Percentiles rank a stretch among this genome's conserved stretches.
Evolutionary conservation across 2,329 filamentous ascomycete genomes (phyloP).

Genomic region (Aspergillus neoniger): DNA sequence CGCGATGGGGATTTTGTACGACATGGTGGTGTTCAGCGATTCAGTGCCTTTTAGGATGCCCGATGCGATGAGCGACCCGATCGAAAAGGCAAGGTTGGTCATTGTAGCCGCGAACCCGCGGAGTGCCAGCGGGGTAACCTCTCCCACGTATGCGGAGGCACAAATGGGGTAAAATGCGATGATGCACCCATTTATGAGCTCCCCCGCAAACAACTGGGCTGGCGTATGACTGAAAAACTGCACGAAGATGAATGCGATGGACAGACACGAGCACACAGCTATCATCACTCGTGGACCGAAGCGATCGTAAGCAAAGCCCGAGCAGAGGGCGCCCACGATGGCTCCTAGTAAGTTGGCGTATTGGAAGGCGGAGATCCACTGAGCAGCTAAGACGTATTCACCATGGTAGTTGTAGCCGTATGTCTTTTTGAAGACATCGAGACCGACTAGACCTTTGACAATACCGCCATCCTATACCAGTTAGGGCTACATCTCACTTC

Average conservation of each 20-base stretch:
- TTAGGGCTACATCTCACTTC: neutral
- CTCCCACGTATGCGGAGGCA: conserved; percentile 42
- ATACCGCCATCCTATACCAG: conserved; percentile 24
- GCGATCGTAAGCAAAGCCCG: conserved; percentile 29
- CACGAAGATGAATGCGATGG: conserved; percentile 59
- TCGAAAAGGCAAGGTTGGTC: conserved; percentile 34
- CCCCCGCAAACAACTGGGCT: conserved; percentile 59
- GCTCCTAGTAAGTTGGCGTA: conserved; percentile 30
- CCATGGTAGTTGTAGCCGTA: conserved; percentile 32
- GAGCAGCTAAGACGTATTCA: conserved; percentile 26
- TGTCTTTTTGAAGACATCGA: conserved; percentile 29
- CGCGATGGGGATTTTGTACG: conserved; percentile 31
- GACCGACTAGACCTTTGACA: conserved; percentile 29
- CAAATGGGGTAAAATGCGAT: conserved; percentile 64
- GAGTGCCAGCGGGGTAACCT: conserved; percentile 34
- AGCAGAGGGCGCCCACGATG: conserved; percentile 28
- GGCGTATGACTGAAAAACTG: conserved; percentile 64
- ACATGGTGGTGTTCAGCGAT: conserved; percentile 17
- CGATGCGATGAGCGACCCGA: conserved; percentile 36
- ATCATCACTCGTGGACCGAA: conserved; percentile 33
- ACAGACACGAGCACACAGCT: conserved; percentile 26
- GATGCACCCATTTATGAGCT: conserved; percentile 63
- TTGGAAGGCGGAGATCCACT: conserved; percentile 31
- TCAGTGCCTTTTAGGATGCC: conserved; percentile 31
- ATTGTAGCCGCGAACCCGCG: conserved; percentile 33